These are phyloP conservation scores for Nakazawaea ernobii DNA, from an alignment of 805 yeast species.

Conservation along the genomic window DNA sequence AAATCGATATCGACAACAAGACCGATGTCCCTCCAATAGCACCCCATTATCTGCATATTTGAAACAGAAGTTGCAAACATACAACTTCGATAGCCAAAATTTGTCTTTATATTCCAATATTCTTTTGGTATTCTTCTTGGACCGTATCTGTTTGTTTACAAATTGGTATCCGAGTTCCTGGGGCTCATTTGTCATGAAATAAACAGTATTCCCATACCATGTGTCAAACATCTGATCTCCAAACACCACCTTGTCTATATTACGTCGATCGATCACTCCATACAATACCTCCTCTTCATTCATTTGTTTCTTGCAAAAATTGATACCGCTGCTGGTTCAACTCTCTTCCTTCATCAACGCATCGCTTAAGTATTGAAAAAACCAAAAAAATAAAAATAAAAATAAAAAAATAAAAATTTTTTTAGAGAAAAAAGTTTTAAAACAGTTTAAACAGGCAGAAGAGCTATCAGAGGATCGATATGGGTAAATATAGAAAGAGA, in stretches of 20 bases:
- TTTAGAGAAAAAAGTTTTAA: neutral
- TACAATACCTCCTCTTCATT: constrained; percentile 38
- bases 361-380: neutral
- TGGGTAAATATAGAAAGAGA: constrained; percentile 80
- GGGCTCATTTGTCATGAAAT: constrained; percentile 46
- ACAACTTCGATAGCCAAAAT: constrained; percentile 55
- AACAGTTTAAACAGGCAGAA: neutral
- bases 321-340: too few species aligned
- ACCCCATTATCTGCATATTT: constrained; percentile 54
- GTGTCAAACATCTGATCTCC: constrained; percentile 69
- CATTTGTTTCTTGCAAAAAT: constrained; percentile 15
- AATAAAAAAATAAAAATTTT: neutral
- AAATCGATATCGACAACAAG: constrained; percentile 36
- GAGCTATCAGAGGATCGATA: constrained; percentile 18
- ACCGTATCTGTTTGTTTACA: constrained; percentile 18
- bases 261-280: constrained; percentile 57
- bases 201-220: constrained; percentile 86
- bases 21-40: constrained; percentile 45
- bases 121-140: constrained; percentile 14
- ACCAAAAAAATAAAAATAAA: neutral
- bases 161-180: constrained; percentile 39
- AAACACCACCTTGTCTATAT: constrained; percentile 58
- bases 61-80: constrained; percentile 80
- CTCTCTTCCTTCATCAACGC: neutral
- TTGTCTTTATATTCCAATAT: constrained; percentile 13